Evolutionary conservation across 2,329 filamentous ascomycete species (phyloP), one percentile per base, ranked within the genome.

Genomic region (Rugonectria rugulosa): DNA sequence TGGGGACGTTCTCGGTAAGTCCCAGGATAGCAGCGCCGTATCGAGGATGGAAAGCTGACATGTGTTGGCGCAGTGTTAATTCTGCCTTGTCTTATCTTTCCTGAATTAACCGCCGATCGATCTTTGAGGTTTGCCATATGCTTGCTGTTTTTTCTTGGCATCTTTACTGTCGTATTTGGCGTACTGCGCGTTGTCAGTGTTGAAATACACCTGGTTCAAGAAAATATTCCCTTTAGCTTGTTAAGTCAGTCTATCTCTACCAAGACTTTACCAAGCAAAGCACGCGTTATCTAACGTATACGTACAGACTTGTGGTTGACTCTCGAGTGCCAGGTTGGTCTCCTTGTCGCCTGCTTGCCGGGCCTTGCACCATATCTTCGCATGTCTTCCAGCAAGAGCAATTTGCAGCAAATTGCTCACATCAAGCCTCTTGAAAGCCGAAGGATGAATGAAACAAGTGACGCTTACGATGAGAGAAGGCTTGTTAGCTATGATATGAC

Each of bases 1-100:
- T n/a, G 50, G 54, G 2, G 59, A 62, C 5, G 14, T 62, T 1
- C 37, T 62, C 0, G 42, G 59, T 62, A 7, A 14, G 9, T 3
- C 11, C 11, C n/a, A n/a, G 7, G 17, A 14, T 34, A n/a, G 17
- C 6, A 5, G 14, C 5, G 4, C 4, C 9, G 14, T 17, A 14
- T n/a, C 11, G 4, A 5, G 5, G 5, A n/a, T 5, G 4, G 11
- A 7, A 15, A 34, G n/a, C 17, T 34, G n/a, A 34, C 31, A n/a
- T n/a, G 5, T 15, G 17, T 34, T n/a, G n/a, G n/a, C n/a, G 31
- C 31, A 34, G 31, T 34, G 31, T 34, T 34, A 17, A 34, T 34
- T 34, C 31, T 34, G 4, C 31, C 31, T 14, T 34, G 31, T 34
- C 31, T 34, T 17, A 34, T 34, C n/a, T 34, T 34, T 4, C 31